These are phyloP conservation scores for Withania somnifera DNA, from an alignment of 305 asterid species.

Conservation along the genomic window DNA sequence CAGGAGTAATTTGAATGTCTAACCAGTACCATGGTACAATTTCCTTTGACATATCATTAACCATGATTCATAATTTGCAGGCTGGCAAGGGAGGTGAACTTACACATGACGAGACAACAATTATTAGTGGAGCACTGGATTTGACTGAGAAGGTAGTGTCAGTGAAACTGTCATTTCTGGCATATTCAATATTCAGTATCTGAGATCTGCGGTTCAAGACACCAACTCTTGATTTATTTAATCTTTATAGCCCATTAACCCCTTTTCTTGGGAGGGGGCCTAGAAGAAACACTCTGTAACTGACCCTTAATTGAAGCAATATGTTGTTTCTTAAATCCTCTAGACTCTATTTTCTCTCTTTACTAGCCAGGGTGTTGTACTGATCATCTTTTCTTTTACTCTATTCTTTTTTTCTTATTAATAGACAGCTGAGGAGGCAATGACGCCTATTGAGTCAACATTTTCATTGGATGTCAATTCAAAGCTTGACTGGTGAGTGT, in stretches of 20 bases:
- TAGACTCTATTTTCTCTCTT: neutral
- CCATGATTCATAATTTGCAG: constrained; percentile 21
- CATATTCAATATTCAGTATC: neutral
- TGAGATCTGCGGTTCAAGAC: neutral
- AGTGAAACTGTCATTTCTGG: neutral
- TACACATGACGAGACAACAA: constrained; percentile 91
- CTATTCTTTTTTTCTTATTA: neutral
- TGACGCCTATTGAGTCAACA: constrained; percentile 90
- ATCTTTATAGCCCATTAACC: neutral
- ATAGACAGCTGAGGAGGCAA: constrained; percentile 91
- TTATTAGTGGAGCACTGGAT: constrained; percentile 89
- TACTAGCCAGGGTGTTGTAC: neutral
- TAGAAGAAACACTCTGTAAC: neutral
- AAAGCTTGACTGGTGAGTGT: constrained; percentile 72
- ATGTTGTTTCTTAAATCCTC: neutral
- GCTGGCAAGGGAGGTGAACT: constrained; percentile 97
- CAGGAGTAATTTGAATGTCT: neutral
- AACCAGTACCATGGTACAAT: neutral
- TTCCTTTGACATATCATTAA: neutral
- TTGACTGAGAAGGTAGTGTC: constrained; percentile 71
- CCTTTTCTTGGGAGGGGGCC: neutral
- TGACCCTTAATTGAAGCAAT: neutral
- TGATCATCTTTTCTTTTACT: neutral
- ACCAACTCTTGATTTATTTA: neutral
- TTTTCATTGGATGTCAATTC: constrained; percentile 83